Base-by-base conservation (phyloP, 2,329 filamentous ascomycete species). In the Purpureocillium takamizusanense region DNA sequence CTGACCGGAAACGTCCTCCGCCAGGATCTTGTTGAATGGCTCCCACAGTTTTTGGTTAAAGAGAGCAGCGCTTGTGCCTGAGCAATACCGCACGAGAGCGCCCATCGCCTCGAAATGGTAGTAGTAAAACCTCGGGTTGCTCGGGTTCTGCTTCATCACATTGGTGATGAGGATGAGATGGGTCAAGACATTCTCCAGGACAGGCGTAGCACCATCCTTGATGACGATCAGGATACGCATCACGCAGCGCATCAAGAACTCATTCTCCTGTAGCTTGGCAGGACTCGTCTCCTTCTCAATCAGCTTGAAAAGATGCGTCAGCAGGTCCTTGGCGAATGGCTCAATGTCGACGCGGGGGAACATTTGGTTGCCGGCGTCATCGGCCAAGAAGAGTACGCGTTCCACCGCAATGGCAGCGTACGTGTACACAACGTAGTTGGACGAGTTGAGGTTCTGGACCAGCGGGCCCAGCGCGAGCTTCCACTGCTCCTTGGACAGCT, bases 331-430 rank as follows among this genome's bases (percentile, higher is more conserved):
- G 17, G 90, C 79, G 44, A 92, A 78, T 0, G 83, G 82, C 42
- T 83, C 76, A 39, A 98, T 86, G 47, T 87, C 84, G 10, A 76
- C 72, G 33, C 85, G 78, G 23, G 83, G 73, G 51, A 98, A 94
- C 47, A 97, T 74, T 30, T 87, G 80, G 50, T 83, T 76, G 33
- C 84, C 81, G 17, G 76, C 69, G 46, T 82, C 80, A 54, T 92
- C 81, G 5, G 81, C 80, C 52, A 98, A 76, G 62, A 83, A 94
- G 15, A 98, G 71, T 2, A 90, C 85, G 40, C 92, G 78, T 65
- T 98, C 92, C n/a, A 97, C 84, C 3, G 90, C 88, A 54, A 98
- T 95, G 9, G 92, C 86, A 11, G 92, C 88, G 55, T 98, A 98
- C 0, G 89, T 95, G 65, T 98, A 95, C 31, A 97, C 88, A 41